A percentile compares a stretch with the other conserved stretches of the same genome.
Evolutionary conservation across 169 alveolate genomes (phyloP).

Genomic region (Plasmodium coatneyi): DNA sequence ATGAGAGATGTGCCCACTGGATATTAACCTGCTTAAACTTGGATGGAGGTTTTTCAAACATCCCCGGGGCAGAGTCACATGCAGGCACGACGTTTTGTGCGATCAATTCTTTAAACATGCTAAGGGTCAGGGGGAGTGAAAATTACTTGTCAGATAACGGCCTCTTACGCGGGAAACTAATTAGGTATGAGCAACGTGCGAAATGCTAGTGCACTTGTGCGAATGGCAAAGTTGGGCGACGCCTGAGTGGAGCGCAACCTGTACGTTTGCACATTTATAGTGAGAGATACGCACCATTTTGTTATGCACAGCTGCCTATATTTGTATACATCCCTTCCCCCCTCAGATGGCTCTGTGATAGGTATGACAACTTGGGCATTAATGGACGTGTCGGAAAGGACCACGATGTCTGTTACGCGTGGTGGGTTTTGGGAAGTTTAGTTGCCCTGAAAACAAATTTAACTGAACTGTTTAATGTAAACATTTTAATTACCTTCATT

Average conservation of each 20-base stretch:
- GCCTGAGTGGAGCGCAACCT: not conserved
- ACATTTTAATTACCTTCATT: conserved; percentile 39
- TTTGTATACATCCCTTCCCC: not conserved
- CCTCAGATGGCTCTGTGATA: conserved; percentile 65
- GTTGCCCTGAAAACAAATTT: conserved; percentile 16
- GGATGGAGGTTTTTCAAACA: conserved; percentile 82
- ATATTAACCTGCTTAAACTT: conserved; percentile 75
- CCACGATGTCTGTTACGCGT: conserved; percentile 83
- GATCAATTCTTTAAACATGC: conserved; percentile 25
- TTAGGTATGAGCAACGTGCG: not conserved
- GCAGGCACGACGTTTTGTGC: conserved; percentile 84
- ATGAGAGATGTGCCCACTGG: conserved; percentile 30
- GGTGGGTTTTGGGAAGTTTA: conserved; percentile 83
- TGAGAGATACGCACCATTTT: not conserved
- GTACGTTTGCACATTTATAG: not conserved
- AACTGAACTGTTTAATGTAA: conserved; percentile 27
- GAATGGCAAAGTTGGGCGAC: not conserved
- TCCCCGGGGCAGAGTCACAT: conserved; percentile 79
- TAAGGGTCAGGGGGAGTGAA: not conserved
- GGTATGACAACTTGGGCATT: conserved; percentile 74
- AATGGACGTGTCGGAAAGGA: conserved; percentile 82
- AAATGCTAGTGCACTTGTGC: not conserved
- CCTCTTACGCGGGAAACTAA: not conserved
- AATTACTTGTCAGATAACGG: conserved; percentile 7
- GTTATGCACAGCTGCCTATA: not conserved